A percentile compares a stretch with the other conserved stretches of the same genome.
These are phyloP conservation scores for Epichloe festucae DNA, from an alignment of 2,329 filamentous ascomycete genomes.

Conservation along the genomic window DNA sequence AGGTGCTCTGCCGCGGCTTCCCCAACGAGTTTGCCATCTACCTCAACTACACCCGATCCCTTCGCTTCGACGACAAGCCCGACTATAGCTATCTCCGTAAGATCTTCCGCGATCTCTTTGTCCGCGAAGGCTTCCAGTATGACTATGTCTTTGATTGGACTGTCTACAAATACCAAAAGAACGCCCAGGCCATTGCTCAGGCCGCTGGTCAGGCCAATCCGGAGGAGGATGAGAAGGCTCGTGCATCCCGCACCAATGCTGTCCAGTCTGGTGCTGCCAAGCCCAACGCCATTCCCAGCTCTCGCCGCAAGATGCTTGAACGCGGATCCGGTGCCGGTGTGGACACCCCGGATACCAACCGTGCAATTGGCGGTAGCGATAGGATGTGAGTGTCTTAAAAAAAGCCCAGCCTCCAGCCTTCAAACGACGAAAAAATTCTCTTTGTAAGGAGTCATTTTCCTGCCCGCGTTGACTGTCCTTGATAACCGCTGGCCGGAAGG, in stretches of 20 bases:
- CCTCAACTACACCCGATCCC: conserved; percentile 95
- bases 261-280: conserved; percentile 52
- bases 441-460: conserved; percentile 77
- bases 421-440: conserved; percentile 35
- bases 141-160: conserved; percentile 99
- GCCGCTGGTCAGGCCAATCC: conserved; percentile 54
- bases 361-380: conserved; percentile 68
- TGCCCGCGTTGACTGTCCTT: conserved; percentile 71
- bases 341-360: conserved; percentile 60
- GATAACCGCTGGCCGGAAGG: conserved; percentile 61
- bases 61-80: conserved; percentile 98
- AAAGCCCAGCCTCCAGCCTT: conserved; percentile 27
- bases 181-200: conserved; percentile 80
- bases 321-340: conserved; percentile 43
- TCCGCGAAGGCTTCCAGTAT: conserved; percentile 98
- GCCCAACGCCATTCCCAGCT: conserved; percentile 62
- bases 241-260: conserved; percentile 52
- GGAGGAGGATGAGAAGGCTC: conserved; percentile 66
- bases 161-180: conserved; percentile 99
- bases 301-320: conserved; percentile 75
- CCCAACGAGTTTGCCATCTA: conserved; percentile 99
- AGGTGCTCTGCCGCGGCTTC: conserved; percentile 97
- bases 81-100: conserved; percentile 99
- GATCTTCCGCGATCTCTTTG: conserved; percentile 99
- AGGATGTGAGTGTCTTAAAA: conserved; percentile 80